A percentile compares a stretch with the other conserved stretches of the same genome.
These are phyloP conservation scores for Gonapodya sp. DNA, from an alignment of 192 early-diverging fungal genomes.

Conservation along the genomic window DNA sequence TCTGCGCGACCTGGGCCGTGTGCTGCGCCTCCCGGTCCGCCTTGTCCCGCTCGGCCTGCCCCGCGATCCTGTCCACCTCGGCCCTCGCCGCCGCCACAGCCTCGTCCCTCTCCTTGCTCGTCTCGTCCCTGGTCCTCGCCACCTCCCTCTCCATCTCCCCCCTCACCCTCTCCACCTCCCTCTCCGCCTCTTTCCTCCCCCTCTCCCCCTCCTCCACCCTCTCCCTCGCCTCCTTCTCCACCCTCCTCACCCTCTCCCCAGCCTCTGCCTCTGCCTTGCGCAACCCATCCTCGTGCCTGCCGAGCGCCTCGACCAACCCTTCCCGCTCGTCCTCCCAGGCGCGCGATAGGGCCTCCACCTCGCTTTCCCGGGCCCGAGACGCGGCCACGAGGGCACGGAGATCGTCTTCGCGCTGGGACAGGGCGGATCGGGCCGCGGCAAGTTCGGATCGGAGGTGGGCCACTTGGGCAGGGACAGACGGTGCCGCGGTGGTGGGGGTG, in stretches of 20 bases:
- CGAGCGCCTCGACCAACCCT: not conserved
- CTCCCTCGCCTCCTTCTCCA: not conserved
- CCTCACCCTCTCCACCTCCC: not conserved
- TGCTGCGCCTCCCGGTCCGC: not conserved
- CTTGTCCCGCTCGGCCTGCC: not conserved
- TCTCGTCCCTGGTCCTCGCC: not conserved
- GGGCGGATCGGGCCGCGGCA: not conserved
- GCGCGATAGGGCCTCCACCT: not conserved
- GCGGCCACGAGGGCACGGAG: not conserved
- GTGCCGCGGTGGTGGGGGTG: not conserved
- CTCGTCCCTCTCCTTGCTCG: not conserved
- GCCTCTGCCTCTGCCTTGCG: not conserved
- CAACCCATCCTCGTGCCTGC: not conserved
- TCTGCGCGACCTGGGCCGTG: not conserved
- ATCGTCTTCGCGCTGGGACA: not conserved
- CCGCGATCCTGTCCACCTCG: not conserved
- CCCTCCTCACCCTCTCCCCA: not conserved
- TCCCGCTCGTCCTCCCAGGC: not conserved
- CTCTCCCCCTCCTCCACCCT: not conserved
- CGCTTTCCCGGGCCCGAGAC: not conserved
- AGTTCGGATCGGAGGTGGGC: not conserved
- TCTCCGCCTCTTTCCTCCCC: not conserved
- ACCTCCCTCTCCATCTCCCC: not conserved
- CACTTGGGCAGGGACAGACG: not conserved
- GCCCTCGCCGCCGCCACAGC: not conserved